phyloP scores from a whole-genome alignment of 805 yeast species.

The Metschnikowia kunwiensis region DNA sequence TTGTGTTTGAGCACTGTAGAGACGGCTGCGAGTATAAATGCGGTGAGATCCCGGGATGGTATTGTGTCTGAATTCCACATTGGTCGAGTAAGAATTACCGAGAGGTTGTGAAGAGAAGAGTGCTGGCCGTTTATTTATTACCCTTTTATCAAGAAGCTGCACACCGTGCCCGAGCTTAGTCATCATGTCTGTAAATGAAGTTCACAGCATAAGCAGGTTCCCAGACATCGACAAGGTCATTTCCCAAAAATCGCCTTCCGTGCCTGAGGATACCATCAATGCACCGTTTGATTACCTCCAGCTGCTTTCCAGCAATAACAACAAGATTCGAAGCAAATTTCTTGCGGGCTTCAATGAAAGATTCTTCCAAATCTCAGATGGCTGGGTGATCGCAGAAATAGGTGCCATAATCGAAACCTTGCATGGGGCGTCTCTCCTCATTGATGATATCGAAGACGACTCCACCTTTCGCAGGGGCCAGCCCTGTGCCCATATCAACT shows the following conservation, averaged over 20 bases:
- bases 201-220: not conserved
- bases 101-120: no score
- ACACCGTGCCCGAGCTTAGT: no score
- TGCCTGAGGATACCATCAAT: slow-evolving; percentile 10
- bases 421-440: slow-evolving; percentile 37
- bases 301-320: slow-evolving; percentile 33
- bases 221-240: slow-evolving; percentile 8
- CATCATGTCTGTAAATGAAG: not conserved
- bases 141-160: no score
- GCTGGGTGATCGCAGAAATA: slow-evolving; percentile 23
- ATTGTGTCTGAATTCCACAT: no score
- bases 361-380: slow-evolving; percentile 29
- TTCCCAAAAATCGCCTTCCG: not conserved
- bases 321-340: slow-evolving; percentile 29
- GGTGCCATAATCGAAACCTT: slow-evolving; percentile 32
- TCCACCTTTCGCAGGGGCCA: slow-evolving; percentile 70
- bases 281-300: slow-evolving; percentile 33
- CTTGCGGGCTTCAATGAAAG: slow-evolving; percentile 33
- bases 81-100: no score
- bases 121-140: no score
- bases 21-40: not conserved
- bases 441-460: slow-evolving; percentile 88
- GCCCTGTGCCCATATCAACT: slow-evolving; percentile 75
- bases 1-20: not conserved
- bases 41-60: not conserved